A percentile compares a stretch with the other conserved stretches of the same genome.
These are phyloP conservation scores for Amanita inopinata DNA, from an alignment of 768 basidiomycete genomes.

Conservation along the genomic window DNA sequence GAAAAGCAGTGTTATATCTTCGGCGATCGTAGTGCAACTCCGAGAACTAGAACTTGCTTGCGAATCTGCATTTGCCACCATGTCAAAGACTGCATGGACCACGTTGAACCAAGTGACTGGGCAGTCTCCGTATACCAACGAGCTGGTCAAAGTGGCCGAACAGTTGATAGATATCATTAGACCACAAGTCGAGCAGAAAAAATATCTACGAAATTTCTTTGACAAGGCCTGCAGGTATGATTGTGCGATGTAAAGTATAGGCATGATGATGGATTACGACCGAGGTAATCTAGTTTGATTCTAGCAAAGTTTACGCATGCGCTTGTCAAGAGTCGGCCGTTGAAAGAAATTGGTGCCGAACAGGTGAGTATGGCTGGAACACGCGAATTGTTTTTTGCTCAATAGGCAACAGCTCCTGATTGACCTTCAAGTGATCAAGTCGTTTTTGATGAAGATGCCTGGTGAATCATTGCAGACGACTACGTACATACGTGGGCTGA, in stretches of 20 bases:
- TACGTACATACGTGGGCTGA: constrained; percentile 78
- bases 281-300: constrained; percentile 50
- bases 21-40: constrained; percentile 70
- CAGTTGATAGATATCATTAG: constrained; percentile 70
- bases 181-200: constrained; percentile 86
- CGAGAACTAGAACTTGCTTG: constrained; percentile 80
- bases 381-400: background rate
- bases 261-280: background rate
- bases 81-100: constrained; percentile 75
- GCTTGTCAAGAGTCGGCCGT: constrained; percentile 81
- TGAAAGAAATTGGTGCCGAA: constrained; percentile 91
- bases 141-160: constrained; percentile 66
- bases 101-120: constrained; percentile 77
- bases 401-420: constrained; percentile 45
- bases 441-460: constrained; percentile 74
- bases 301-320: constrained; percentile 84
- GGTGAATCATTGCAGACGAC: constrained; percentile 35
- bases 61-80: constrained; percentile 68
- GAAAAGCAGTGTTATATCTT: constrained; percentile 62
- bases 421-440: constrained; percentile 82
- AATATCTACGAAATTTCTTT: constrained; percentile 84
- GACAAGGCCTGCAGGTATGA: constrained; percentile 87
- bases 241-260: background rate
- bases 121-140: constrained; percentile 71
- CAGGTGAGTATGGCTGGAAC: constrained; percentile 46